Evolutionary conservation across 352 stramenopile genomes (phyloP).

Genomic region (Stramenopiles sp.): DNA sequence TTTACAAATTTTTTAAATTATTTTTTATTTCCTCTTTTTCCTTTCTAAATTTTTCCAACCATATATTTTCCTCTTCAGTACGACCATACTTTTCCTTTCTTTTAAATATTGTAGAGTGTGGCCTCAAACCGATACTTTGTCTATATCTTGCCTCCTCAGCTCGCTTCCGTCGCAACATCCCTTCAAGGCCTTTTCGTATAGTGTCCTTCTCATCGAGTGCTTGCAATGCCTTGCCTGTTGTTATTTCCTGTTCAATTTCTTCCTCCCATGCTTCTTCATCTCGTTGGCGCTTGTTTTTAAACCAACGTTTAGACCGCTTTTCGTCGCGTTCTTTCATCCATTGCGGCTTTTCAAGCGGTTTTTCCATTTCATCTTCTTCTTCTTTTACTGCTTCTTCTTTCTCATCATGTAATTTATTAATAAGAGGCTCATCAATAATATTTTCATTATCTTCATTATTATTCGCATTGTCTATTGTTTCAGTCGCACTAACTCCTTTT

Average conservation of each 20-base stretch:
- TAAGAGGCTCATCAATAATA: background rate
- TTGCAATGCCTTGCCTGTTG: background rate
- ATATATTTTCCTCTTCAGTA: background rate
- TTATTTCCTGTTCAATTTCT: background rate
- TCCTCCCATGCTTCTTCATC: background rate
- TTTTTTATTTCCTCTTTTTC: background rate
- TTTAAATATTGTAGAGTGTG: background rate
- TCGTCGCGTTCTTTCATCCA: constrained; percentile 3
- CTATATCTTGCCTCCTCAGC: background rate
- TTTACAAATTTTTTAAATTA: background rate
- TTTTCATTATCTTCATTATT: background rate
- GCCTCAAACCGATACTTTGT: background rate
- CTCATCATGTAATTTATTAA: too few relatives aligned
- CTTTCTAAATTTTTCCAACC: background rate
- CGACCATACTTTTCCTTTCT: background rate
- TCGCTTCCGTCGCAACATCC: background rate
- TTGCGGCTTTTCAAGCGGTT: background rate
- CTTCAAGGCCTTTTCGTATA: background rate
- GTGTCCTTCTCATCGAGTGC: background rate
- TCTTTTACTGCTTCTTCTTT: too few relatives aligned
- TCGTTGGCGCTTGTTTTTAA: background rate
- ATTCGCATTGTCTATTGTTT: background rate
- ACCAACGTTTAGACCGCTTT: background rate
- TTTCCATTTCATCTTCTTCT: constrained; percentile 3
- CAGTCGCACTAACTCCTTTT: background rate